Percentiles rank a stretch among this genome's conserved stretches.
phyloP scores from a whole-genome alignment of 257 asterid species.

The Fraxinus americana region DNA sequence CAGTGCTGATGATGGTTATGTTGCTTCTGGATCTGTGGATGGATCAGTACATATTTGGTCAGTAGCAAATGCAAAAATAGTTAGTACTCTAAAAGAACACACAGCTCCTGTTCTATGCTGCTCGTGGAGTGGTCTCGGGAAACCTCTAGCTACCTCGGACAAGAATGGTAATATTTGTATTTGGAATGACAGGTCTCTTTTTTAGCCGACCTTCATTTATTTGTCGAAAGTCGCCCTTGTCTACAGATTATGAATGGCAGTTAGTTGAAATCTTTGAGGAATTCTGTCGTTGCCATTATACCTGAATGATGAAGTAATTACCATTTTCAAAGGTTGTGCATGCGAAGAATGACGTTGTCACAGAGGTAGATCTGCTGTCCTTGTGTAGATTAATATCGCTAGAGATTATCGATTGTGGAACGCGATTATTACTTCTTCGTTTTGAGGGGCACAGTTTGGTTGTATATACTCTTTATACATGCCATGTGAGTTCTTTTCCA shows the following conservation, averaged over 20 bases:
- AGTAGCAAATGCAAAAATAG: too few species aligned
- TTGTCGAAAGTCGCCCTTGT: not conserved
- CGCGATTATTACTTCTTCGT: conserved; percentile 29
- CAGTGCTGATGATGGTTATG: too few species aligned
- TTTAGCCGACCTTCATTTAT: not conserved
- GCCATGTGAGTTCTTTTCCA: not conserved
- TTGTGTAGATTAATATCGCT: not conserved
- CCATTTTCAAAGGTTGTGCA: too few species aligned
- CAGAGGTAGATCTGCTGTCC: not conserved
- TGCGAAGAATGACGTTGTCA: not conserved
- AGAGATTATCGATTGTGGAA: conserved; percentile 6
- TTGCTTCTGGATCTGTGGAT: too few species aligned
- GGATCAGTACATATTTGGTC: too few species aligned
- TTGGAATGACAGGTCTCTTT: conserved; percentile 43
- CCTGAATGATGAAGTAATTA: too few species aligned
- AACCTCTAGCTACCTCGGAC: conserved; percentile 82
- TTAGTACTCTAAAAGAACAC: conserved; percentile 62
- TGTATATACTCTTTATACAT: too few species aligned
- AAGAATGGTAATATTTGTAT: conserved; percentile 75
- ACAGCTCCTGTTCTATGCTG: conserved; percentile 72
- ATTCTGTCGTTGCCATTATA: not conserved
- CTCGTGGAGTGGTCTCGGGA: conserved; percentile 87
- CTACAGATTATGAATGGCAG: not conserved
- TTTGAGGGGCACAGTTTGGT: not conserved
- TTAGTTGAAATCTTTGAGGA: not conserved